Base-by-base conservation (phyloP, 441 rosid genomes). In the Pelargonium myrrhifolium region DNA sequence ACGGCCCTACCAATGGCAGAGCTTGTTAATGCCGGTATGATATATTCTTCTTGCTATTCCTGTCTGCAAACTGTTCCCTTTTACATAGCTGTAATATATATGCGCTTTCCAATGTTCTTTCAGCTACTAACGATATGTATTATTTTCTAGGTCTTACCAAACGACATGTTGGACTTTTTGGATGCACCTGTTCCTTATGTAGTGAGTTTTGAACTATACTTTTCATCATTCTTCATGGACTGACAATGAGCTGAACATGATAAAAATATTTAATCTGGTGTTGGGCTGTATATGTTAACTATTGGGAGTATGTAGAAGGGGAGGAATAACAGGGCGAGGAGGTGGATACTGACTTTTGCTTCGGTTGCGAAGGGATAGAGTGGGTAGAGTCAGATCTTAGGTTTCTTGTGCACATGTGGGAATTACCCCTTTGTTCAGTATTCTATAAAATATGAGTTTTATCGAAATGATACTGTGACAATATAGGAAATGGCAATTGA, bases 1-100 rank as follows among this genome's bases (percentile, higher is more conserved):
- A 49, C 92, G 97, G 53, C 97, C 99, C 12, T 94, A 85, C 81
- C 96, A 82, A 68, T 94, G 97, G 97, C 99, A 94, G 81, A 91
- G 97, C 85, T 86, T 91, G 65, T 78, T 89, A 75, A 94, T 94
- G 96, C 96, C 97, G 75, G 99, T 94, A 82, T 72, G 62, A 1
- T 55, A 55, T 6, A 1, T 14, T 39, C 39, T 35, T 35, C 59
- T 17, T 18, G 24, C 7, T 17, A 42, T 42, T 14, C 47, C n/a
- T 42, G 4, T 42, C 47, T 10, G 47, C 47, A 1, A 42, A 42
- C n/a, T 42, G 12, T 42, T 11, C 61, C 2, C 9, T 21, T 55
- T 55, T 31, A 20, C 21, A 1, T 15, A 60, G 40, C 20, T 63
- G 40, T 9, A 24, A 2, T n/a, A 2, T 62, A 3, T 45, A 31